Percentiles rank a stretch among this genome's conserved stretches.
Evolutionary conservation across 202 grass and related monocot species (phyloP).

Genomic region (Brachypodium distachyon): DNA sequence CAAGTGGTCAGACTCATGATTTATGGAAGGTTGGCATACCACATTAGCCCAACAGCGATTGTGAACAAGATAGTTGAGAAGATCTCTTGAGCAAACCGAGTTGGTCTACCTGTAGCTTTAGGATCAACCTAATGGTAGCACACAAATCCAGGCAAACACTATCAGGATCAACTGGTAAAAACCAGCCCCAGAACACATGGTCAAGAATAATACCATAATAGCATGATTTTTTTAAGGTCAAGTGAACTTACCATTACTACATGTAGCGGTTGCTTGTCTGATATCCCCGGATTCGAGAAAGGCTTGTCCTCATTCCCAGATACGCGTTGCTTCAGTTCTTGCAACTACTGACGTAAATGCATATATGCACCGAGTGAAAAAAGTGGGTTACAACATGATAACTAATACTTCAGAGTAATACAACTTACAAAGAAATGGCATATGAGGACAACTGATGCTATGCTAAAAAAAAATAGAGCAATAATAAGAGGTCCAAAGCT

Average conservation of each 20-base stretch:
- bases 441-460: not conserved
- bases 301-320: slow-evolving; percentile 76
- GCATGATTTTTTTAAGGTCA: not conserved
- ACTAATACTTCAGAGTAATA: slow-evolving; percentile 13
- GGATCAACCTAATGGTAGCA: slow-evolving; percentile 81
- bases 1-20: slow-evolving; percentile 1
- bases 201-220: not conserved
- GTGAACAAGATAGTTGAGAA: slow-evolving; percentile 82
- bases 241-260: slow-evolving; percentile 81
- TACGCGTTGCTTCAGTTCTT: slow-evolving; percentile 93
- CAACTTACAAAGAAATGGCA: not conserved
- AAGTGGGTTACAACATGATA: slow-evolving; percentile 16
- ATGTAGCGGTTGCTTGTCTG: slow-evolving; percentile 97
- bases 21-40: slow-evolving; percentile 41
- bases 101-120: slow-evolving; percentile 78
- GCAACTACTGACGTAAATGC: slow-evolving; percentile 88
- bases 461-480: not conserved
- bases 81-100: slow-evolving; percentile 83
- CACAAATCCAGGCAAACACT: slow-evolving; percentile 1
- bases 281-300: slow-evolving; percentile 85
- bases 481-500: not conserved
- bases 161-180: slow-evolving; percentile 21
- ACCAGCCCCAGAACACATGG: not conserved
- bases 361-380: slow-evolving; percentile 33
- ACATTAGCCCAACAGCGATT: slow-evolving; percentile 65